A percentile compares a stretch with the other conserved stretches of the same genome.
phyloP scores from a whole-genome alignment of 257 asterid species.

The Anisodus tanguticus region DNA sequence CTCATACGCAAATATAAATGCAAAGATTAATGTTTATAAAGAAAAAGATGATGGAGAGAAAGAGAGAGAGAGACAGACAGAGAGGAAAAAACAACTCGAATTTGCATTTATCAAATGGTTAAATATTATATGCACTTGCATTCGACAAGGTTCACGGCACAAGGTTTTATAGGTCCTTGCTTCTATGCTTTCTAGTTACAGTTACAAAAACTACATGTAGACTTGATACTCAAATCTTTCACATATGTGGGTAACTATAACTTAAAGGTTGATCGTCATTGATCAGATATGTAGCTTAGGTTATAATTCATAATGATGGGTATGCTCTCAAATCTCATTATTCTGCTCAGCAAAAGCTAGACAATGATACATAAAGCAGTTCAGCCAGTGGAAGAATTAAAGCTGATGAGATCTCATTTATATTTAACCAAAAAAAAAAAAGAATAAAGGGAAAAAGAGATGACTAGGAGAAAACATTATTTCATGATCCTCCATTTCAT shows the following conservation, averaged over 20 bases:
- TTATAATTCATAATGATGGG: not conserved
- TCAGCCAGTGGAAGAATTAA: not conserved
- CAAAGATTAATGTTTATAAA: not conserved
- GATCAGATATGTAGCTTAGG: constrained; percentile 22
- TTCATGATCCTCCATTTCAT: constrained; percentile 21
- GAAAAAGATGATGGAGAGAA: not conserved
- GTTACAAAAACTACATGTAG: not conserved
- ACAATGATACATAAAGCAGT: constrained; percentile 6
- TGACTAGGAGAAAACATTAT: not conserved
- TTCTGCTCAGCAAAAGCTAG: not conserved
- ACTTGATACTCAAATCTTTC: not conserved
- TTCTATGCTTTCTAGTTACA: not conserved
- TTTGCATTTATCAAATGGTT: not conserved
- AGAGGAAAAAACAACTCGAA: not conserved
- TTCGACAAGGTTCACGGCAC: not conserved
- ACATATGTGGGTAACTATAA: constrained; percentile 21
- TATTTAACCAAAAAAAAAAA: not conserved
- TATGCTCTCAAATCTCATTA: not conserved
- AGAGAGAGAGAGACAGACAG: not conserved
- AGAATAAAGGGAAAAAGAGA: not conserved
- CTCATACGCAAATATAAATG: not conserved
- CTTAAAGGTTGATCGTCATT: not conserved
- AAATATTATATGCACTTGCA: not conserved
- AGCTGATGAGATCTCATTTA: constrained; percentile 14
- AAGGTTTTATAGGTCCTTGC: constrained; percentile 12